A percentile compares a stretch with the other conserved stretches of the same genome.
phyloP scores from a whole-genome alignment of 495 filamentous ascomycete genomes.

The Talaromyces borbonicus region DNA sequence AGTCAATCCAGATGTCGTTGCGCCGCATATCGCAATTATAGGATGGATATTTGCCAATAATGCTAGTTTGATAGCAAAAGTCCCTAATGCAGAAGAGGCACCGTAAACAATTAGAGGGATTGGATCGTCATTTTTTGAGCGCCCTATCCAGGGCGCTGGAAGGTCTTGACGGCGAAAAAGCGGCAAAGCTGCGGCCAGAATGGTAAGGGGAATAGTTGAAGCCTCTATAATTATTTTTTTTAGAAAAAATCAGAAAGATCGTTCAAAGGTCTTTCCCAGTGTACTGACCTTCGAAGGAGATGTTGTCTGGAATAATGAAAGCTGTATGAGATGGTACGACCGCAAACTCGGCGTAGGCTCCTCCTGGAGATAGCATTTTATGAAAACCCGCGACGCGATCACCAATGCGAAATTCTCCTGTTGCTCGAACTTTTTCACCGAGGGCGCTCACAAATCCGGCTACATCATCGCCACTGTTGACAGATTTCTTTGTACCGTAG shows the following conservation, averaged over 20 bases:
- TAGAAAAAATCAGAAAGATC: neutral
- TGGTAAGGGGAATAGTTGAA: slow-evolving; percentile 61
- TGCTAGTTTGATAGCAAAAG: slow-evolving; percentile 60
- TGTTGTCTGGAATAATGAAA: slow-evolving; percentile 56
- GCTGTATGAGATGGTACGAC: slow-evolving; percentile 54
- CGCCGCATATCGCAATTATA: slow-evolving; percentile 58
- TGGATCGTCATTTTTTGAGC: slow-evolving; percentile 22
- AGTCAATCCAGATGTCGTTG: slow-evolving; percentile 41
- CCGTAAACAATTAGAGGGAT: slow-evolving; percentile 59
- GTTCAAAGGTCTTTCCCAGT: neutral
- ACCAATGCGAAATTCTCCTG: slow-evolving; percentile 47
- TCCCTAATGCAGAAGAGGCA: slow-evolving; percentile 54
- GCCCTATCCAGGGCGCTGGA: slow-evolving; percentile 50
- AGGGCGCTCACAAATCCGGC: slow-evolving; percentile 54
- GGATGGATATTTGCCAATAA: slow-evolving; percentile 60
- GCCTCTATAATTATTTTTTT: slow-evolving; percentile 34
- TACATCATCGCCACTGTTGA: slow-evolving; percentile 63
- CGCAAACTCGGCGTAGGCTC: slow-evolving; percentile 64
- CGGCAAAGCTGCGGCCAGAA: slow-evolving; percentile 60
- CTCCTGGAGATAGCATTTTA: slow-evolving; percentile 42
- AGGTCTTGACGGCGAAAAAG: slow-evolving; percentile 50
- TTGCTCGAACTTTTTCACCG: slow-evolving; percentile 39
- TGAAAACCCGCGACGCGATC: slow-evolving; percentile 68
- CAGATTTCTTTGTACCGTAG: slow-evolving; percentile 11
- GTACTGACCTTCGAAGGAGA: slow-evolving; percentile 52